These are phyloP conservation scores for Stromatinia cepivora DNA, from an alignment of 2,329 filamentous ascomycete species.

Conservation along the genomic window DNA sequence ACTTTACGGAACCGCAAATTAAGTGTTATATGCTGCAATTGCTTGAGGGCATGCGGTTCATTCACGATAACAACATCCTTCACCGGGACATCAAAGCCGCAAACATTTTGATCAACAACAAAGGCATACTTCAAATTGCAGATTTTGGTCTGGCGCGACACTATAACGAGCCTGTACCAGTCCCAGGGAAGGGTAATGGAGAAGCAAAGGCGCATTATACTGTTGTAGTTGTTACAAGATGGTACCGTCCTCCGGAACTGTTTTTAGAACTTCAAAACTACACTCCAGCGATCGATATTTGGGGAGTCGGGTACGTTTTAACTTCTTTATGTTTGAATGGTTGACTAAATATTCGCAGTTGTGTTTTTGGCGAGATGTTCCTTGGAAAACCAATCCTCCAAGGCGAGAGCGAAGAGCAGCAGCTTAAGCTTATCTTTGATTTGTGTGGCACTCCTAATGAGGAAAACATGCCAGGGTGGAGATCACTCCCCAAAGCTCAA, in stretches of 20 bases:
- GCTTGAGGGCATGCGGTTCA: slow-evolving; percentile 82
- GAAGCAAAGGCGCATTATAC: slow-evolving; percentile 90
- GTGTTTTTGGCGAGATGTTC: slow-evolving; percentile 98
- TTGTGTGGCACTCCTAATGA: slow-evolving; percentile 88
- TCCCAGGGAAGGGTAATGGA: slow-evolving; percentile 75
- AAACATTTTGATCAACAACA: slow-evolving; percentile 94
- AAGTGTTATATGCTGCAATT: slow-evolving; percentile 98
- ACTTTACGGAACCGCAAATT: slow-evolving; percentile 85
- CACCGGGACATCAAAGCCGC: slow-evolving; percentile 99
- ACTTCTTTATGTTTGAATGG: slow-evolving; percentile 22
- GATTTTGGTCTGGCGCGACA: slow-evolving; percentile 94
- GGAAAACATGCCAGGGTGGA: slow-evolving; percentile 91
- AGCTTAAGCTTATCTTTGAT: slow-evolving; percentile 91
- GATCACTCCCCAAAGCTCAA: slow-evolving; percentile 76
- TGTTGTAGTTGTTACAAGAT: slow-evolving; percentile 91
- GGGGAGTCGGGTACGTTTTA: slow-evolving; percentile 84
- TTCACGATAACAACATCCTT: slow-evolving; percentile 86
- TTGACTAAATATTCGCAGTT: slow-evolving; percentile 53
- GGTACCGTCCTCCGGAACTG: slow-evolving; percentile 94
- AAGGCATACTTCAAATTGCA: slow-evolving; percentile 89
- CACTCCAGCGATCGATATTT: slow-evolving; percentile 97
- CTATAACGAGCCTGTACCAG: slow-evolving; percentile 82
- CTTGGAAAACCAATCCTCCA: slow-evolving; percentile 88
- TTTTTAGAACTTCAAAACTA: slow-evolving; percentile 85
- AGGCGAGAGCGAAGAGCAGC: slow-evolving; percentile 84